Evolutionary conservation across 495 filamentous ascomycete species (phyloP), one percentile per base, ranked within the genome.

Genomic region (Achaetomiella virescens): DNA sequence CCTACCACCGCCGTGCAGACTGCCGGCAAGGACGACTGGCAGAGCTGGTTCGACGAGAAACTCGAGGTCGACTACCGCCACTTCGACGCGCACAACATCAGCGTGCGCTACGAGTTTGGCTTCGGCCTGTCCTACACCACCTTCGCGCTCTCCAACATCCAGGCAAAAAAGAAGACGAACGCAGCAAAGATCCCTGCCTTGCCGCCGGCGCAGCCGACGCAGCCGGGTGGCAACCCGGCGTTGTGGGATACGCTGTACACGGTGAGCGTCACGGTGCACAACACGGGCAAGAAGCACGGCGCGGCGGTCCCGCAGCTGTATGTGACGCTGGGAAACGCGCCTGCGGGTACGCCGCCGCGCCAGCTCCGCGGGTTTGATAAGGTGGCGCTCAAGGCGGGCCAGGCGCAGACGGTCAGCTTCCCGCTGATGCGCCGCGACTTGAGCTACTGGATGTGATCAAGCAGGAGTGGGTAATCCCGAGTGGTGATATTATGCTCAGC

Each of bases 301-400:
- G 73, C 74, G 6, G 75, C 81, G 54, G 80, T 88, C 2, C 78
- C 81, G 31, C 82, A 89, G 74, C 67, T 88, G 5, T 90, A 90
- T 60, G 68, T 88, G 14, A n/a, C n/a, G n/a, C n/a, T n/a, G n/a
- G 70, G 74, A 0, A 76, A 84, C 27, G 83, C 82, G 62, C 67
- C 25, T 46, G 62, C 20, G 38, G 59, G 41, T 1, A 50, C 56
- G 36, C 84, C 83, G 0, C 69, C 79, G 6, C 70, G 77, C 52
- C 80, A 84, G 61, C 70, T 90, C 12, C 71, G 87, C 3, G 86
- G 86, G 14, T 90, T 89, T 63, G 77, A 77, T 37, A 90, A 90
- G 68, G 66, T 77, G 6, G 66, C 63, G 21, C 54, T 86, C 12
- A 60, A 70, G 21, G 61, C 70, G 1, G 78, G 78, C 0, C 59